Conservation (phyloP, 305 asterid genomes). For the Rubia tinctorum region DNA sequence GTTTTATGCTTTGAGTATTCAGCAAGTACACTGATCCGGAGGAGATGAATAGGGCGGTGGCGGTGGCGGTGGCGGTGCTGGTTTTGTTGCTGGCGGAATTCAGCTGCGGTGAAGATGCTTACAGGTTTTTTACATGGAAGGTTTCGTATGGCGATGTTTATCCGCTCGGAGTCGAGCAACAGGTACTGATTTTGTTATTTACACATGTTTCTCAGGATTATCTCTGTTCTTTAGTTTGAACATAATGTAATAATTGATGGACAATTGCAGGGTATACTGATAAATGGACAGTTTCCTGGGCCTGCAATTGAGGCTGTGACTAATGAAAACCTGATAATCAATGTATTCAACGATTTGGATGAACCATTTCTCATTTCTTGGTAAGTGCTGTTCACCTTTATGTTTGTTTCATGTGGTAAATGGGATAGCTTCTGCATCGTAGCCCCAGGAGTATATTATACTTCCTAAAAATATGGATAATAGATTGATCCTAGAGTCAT, state of each 20-base stretch:
- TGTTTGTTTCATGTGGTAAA: too few relatives aligned
- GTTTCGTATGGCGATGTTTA: conserved; percentile 36
- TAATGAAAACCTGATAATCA: conserved; percentile 39
- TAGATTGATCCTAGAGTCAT: too few relatives aligned
- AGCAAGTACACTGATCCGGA: background rate
- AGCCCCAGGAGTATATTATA: too few relatives aligned
- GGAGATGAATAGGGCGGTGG: conserved; percentile 1
- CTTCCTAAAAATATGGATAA: too few relatives aligned
- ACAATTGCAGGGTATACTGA: conserved; percentile 36
- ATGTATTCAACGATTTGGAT: conserved; percentile 33
- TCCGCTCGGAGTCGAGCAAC: conserved; percentile 38
- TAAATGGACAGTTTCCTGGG: conserved; percentile 44
- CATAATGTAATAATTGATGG: background rate
- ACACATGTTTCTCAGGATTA: background rate
- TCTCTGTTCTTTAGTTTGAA: background rate
- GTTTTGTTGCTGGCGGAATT: conserved; percentile 8
- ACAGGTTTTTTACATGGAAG: conserved; percentile 30
- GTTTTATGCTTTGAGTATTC: background rate
- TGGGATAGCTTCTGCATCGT: too few relatives aligned
- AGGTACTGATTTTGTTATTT: conserved; percentile 16
- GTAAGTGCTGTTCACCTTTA: conserved; percentile 13
- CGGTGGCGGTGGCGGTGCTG: conserved; percentile 5
- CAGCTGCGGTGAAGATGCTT: conserved; percentile 29
- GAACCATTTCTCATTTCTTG: conserved; percentile 39
- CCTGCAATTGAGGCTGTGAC: conserved; percentile 34